Evolutionary conservation across 768 basidiomycete genomes (phyloP).

Genomic region (Piloderma croceum): DNA sequence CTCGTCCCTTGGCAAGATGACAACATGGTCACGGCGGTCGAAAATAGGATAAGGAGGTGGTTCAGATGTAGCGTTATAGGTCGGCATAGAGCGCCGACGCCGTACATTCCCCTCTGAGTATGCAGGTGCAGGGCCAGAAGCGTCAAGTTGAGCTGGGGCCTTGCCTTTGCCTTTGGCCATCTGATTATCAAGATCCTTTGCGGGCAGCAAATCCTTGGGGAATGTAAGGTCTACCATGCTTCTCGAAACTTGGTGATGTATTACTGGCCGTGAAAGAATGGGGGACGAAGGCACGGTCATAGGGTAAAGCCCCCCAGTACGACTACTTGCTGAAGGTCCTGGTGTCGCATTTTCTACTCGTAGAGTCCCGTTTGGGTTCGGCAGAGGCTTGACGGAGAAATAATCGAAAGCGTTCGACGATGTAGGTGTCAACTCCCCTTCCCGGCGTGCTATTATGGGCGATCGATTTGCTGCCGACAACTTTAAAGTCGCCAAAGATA

Average conservation of each 20-base stretch:
- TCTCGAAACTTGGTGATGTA: not conserved
- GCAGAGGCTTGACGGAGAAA: not conserved
- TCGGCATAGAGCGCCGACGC: slow-evolving; percentile 67
- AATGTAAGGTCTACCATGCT: not conserved
- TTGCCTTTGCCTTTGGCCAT: slow-evolving; percentile 23
- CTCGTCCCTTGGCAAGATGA: slow-evolving; percentile 57
- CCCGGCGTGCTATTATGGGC: slow-evolving; percentile 3
- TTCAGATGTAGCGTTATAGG: slow-evolving; percentile 47
- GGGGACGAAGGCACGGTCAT: slow-evolving; percentile 17
- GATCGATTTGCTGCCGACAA: slow-evolving; percentile 1
- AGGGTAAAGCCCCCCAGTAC: not conserved
- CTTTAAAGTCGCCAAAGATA: not conserved
- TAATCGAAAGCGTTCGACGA: slow-evolving; percentile 6
- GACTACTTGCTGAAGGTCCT: no score
- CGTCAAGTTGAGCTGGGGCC: slow-evolving; percentile 10
- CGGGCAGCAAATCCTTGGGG: slow-evolving; percentile 18
- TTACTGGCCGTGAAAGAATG: slow-evolving; percentile 7
- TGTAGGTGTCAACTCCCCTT: slow-evolving; percentile 7
- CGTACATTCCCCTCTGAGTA: not conserved
- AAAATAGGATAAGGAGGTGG: slow-evolving; percentile 69
- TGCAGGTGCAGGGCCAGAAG: slow-evolving; percentile 1
- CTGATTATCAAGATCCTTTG: slow-evolving; percentile 28
- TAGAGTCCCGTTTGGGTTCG: not conserved
- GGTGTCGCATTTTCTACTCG: not conserved
- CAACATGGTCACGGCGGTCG: slow-evolving; percentile 15